Evolutionary conservation across 768 basidiomycete genomes (phyloP), one percentile per base, ranked within the genome.

Genomic region (Exsudoporus frostii): DNA sequence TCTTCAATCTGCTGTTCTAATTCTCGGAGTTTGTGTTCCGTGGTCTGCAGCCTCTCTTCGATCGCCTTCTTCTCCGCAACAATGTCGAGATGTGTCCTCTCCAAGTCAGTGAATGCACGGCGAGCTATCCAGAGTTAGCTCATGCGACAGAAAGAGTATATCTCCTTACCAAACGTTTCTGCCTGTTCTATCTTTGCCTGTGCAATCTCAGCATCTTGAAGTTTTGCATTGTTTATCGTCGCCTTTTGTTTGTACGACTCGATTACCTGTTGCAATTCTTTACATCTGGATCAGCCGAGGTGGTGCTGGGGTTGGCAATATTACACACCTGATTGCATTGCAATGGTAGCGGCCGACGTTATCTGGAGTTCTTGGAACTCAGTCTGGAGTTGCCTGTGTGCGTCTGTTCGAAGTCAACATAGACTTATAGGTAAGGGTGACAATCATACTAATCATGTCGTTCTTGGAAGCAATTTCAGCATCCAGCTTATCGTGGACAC

Each of bases 161-260:
- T 19, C 14, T 47, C 34, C 74, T 47, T 53, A 89, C 89, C 76
- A 59, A 80, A 76, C 5, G 80, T 76, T 68, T 89, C 88, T 4
- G 79, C 79, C 15, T 85, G 79, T 43, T 81, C 79, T 14, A 80
- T 77, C 59, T 83, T 88, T 7, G 80, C 85, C 42, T 80, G 76
- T 7, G 81, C 82, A 46, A 88, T 81, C 62, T 91, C 88, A 1
- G 83, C 78, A 13, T 80, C 80, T 65, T 90, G 85, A 20, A 88
- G 75, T 10, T 80, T 79, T 41, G 78, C 76, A 29, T 82, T 78
- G 51, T 82, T 81, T 1, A 76, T 71, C 45, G 79, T 76, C 32
- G 82, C 77, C 61, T 89, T 88, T 29, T 78, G 71, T 62, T 86
- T 83, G 70, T 86, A 84, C 17, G 81, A 75, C 57, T 86, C 80